Conservation (phyloP, 192 early-diverging fungal species). For the Mortierella alpina region DNA sequence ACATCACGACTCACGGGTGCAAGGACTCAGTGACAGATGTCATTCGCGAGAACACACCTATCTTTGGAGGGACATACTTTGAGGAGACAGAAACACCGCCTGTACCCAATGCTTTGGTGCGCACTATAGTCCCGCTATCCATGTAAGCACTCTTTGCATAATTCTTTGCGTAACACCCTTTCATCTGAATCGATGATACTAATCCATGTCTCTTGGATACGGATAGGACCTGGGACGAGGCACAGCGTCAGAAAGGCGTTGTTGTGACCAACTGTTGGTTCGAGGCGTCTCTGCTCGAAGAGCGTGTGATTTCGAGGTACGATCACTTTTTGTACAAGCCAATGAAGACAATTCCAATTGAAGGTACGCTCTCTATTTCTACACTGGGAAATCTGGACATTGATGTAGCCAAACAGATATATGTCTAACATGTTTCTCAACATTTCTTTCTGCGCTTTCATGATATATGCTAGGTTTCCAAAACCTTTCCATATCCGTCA, state of each 20-base stretch:
- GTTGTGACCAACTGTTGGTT: slow-evolving; percentile 43
- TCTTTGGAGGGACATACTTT: slow-evolving; percentile 24
- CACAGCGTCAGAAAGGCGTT: slow-evolving; percentile 1
- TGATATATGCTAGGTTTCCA: slow-evolving; percentile 18
- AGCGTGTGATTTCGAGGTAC: slow-evolving; percentile 12
- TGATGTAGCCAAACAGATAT: not conserved
- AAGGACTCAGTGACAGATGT: not conserved
- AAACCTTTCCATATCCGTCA: slow-evolving; percentile 9
- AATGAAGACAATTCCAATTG: slow-evolving; percentile 15
- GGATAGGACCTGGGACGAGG: slow-evolving; percentile 5
- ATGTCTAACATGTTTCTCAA: not conserved
- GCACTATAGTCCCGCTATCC: slow-evolving; percentile 25
- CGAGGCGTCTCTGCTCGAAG: slow-evolving; percentile 24
- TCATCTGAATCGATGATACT: not conserved
- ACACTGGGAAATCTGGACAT: not conserved
- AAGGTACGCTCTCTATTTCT: slow-evolving; percentile 3
- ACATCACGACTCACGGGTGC: slow-evolving; percentile 31
- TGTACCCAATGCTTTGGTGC: slow-evolving; percentile 1
- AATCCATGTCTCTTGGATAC: not conserved
- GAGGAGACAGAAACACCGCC: slow-evolving; percentile 12
- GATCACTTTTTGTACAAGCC: slow-evolving; percentile 36
- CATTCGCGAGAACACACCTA: slow-evolving; percentile 16
- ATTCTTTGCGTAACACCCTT: not conserved
- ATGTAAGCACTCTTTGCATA: slow-evolving; percentile 24
- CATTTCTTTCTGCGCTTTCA: not conserved